A percentile compares a stretch with the other conserved stretches of the same genome.
Evolutionary conservation across 345 rosid genomes (phyloP).

Genomic region (Aquilaria malaccensis): DNA sequence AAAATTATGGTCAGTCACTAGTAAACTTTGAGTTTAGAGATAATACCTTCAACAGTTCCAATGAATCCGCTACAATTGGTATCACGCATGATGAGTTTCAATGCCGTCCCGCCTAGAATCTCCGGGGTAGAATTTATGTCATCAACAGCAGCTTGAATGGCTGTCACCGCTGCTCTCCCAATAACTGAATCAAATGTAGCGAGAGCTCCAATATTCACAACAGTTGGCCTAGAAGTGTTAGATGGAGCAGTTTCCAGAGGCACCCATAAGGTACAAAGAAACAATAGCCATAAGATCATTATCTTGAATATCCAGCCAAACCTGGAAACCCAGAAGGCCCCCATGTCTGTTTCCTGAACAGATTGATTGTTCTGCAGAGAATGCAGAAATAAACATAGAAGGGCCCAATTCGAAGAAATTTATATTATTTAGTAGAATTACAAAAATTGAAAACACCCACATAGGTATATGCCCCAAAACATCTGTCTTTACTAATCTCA

Average conservation of each 20-base stretch:
- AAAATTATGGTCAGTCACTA: neutral
- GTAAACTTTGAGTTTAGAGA: neutral
- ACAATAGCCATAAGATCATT: slow-evolving; percentile 22
- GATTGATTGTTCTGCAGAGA: slow-evolving; percentile 13
- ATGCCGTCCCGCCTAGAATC: slow-evolving; percentile 41
- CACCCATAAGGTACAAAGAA: slow-evolving; percentile 28
- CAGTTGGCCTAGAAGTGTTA: slow-evolving; percentile 29
- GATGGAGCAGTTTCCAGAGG: slow-evolving; percentile 24
- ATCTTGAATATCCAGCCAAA: slow-evolving; percentile 10
- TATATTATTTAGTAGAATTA: no score
- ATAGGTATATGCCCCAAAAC: slow-evolving; percentile 10
- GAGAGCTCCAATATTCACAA: slow-evolving; percentile 61
- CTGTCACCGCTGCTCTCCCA: slow-evolving; percentile 63
- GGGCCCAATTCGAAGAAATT: no score
- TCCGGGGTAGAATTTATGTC: slow-evolving; percentile 62
- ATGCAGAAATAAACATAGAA: neutral
- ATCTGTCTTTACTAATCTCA: neutral
- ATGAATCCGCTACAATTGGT: slow-evolving; percentile 84
- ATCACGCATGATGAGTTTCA: slow-evolving; percentile 41
- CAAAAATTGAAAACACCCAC: neutral
- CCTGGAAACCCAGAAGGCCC: slow-evolving; percentile 17
- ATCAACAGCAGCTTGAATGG: slow-evolving; percentile 53
- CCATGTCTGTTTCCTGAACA: slow-evolving; percentile 22
- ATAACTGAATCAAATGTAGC: slow-evolving; percentile 67
- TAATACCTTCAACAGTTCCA: slow-evolving; percentile 78